Percentiles rank a stretch among this genome's conserved stretches.
These are phyloP conservation scores for Nectriaceae sp. DNA, from an alignment of 2,329 filamentous ascomycete genomes.

Conservation along the genomic window DNA sequence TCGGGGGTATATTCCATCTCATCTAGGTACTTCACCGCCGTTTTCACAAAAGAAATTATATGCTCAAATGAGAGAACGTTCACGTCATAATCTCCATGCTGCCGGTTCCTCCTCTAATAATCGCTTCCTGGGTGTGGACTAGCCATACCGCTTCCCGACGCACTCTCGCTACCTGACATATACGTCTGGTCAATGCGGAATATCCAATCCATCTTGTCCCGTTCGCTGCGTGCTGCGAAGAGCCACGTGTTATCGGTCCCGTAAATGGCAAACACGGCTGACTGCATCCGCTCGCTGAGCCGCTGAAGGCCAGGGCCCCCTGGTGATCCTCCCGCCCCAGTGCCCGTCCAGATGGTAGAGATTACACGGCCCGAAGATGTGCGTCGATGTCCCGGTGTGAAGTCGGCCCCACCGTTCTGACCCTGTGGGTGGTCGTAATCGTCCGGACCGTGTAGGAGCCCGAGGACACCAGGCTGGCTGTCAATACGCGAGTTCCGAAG, in stretches of 20 bases:
- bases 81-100: constrained; percentile 27
- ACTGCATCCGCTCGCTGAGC: constrained; percentile 60
- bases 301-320: constrained; percentile 47
- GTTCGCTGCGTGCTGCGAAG: constrained; percentile 85
- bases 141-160: constrained; percentile 37
- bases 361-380: constrained; percentile 54
- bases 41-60: constrained; percentile 29
- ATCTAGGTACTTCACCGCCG: constrained; percentile 28
- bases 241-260: constrained; percentile 93
- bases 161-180: constrained; percentile 49
- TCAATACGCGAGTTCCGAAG: constrained; percentile 89
- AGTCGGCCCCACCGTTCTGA: constrained; percentile 36
- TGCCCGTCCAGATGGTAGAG: constrained; percentile 57
- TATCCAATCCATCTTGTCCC: constrained; percentile 97
- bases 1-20: constrained; percentile 33
- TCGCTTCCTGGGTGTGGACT: constrained; percentile 37
- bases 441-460: constrained; percentile 63
- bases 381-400: constrained; percentile 49
- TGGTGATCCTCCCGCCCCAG: constrained; percentile 33
- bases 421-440: constrained; percentile 37
- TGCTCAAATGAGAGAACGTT: constrained; percentile 27
- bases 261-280: constrained; percentile 90
- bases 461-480: constrained; percentile 83
- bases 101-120: constrained; percentile 20
- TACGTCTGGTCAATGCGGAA: constrained; percentile 86